Conservation (phyloP, 352 stramenopile species). For the Pythium grandisporangium region DNA sequence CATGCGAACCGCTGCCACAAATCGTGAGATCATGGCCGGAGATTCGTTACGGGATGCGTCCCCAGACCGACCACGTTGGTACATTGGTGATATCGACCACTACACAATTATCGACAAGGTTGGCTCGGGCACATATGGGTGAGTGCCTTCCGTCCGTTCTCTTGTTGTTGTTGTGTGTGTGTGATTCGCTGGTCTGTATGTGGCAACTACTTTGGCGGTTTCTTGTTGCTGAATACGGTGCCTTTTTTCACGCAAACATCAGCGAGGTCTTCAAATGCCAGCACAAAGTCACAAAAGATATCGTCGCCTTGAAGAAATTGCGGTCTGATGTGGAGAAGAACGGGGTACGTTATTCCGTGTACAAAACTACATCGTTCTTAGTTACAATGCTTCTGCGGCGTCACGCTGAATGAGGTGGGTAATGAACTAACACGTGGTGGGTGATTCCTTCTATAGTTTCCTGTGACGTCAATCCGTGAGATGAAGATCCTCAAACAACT, state of each 20-base stretch:
- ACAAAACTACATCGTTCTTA: background rate
- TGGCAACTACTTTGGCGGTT: too few relatives aligned
- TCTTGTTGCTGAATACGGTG: too few relatives aligned
- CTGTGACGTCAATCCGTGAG: conserved; percentile 93
- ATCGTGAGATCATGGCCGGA: conserved; percentile 55
- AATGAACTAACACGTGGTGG: too few relatives aligned
- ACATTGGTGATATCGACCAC: conserved; percentile 79
- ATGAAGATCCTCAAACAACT: conserved; percentile 98
- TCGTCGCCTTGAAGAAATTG: conserved; percentile 82
- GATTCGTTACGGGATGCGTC: conserved; percentile 28
- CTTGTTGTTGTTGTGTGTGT: too few relatives aligned
- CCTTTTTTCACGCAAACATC: too few relatives aligned
- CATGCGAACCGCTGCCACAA: conserved; percentile 60
- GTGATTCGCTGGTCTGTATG: background rate
- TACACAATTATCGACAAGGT: conserved; percentile 88
- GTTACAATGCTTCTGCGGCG: too few relatives aligned
- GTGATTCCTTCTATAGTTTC: conserved; percentile 64
- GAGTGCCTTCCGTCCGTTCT: conserved; percentile 14
- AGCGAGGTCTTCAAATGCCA: conserved; percentile 85
- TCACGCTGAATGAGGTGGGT: too few relatives aligned
- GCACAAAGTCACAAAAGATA: conserved; percentile 81
- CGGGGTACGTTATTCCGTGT: conserved; percentile 29
- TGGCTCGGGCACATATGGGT: conserved; percentile 80
- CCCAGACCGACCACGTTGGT: conserved; percentile 47
- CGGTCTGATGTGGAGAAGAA: conserved; percentile 83